These are phyloP conservation scores for Fistulifera pelliculosa DNA, from an alignment of 108 stramenopile species.

Conservation along the genomic window DNA sequence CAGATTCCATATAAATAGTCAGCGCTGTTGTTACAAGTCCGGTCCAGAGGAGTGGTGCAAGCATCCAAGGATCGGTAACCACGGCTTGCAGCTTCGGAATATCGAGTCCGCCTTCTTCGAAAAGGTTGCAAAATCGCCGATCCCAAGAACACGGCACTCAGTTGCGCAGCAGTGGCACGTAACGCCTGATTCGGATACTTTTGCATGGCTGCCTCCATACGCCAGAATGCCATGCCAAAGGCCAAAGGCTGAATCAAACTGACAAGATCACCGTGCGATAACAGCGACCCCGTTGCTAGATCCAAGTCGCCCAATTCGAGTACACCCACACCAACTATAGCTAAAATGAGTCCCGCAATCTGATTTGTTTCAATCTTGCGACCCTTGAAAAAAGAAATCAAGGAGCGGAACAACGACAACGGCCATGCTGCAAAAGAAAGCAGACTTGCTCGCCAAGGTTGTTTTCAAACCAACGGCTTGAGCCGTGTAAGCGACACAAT, in stretches of 20 bases:
- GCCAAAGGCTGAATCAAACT: slow-evolving; percentile 68
- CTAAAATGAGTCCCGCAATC: slow-evolving; percentile 51
- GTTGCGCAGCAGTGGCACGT: slow-evolving; percentile 74
- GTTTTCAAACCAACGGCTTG: slow-evolving; percentile 84
- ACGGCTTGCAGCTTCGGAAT: slow-evolving; percentile 20
- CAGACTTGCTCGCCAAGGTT: slow-evolving; percentile 71
- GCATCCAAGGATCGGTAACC: slow-evolving; percentile 41
- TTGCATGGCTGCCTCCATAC: slow-evolving; percentile 49
- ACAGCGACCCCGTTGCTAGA: neutral
- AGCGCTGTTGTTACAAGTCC: slow-evolving; percentile 83
- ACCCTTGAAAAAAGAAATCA: slow-evolving; percentile 50
- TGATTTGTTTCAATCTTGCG: slow-evolving; percentile 37
- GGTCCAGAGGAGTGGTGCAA: slow-evolving; percentile 76
- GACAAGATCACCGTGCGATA: slow-evolving; percentile 49
- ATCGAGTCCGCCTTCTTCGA: slow-evolving; percentile 13
- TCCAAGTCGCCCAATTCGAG: slow-evolving; percentile 52
- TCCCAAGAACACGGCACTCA: slow-evolving; percentile 59
- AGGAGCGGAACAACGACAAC: slow-evolving; percentile 86
- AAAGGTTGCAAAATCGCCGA: slow-evolving; percentile 27
- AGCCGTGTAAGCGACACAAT: slow-evolving; percentile 76
- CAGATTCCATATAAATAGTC: slow-evolving; percentile 81
- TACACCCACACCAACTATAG: slow-evolving; percentile 76
- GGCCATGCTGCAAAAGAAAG: slow-evolving; percentile 87
- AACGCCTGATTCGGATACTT: slow-evolving; percentile 56
- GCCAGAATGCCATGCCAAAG: slow-evolving; percentile 86